phyloP scores from a whole-genome alignment of 129 eudicot species.

The Flaveria linearis region DNA sequence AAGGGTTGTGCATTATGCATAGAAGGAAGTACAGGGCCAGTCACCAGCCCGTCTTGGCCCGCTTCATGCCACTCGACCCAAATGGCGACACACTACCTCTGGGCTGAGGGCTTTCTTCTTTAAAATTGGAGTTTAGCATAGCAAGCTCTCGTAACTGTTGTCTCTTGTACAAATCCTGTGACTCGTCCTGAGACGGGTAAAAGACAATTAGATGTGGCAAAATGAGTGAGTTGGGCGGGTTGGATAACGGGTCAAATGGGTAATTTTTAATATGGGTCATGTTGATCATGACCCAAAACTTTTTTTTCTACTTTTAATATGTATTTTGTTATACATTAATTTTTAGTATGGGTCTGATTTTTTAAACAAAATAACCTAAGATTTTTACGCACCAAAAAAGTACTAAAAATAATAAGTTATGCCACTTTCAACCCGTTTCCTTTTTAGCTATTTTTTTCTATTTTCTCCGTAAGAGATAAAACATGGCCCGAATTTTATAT shows the following conservation, averaged over 20 bases:
- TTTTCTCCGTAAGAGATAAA: background rate
- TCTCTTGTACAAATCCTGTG: constrained; percentile 73
- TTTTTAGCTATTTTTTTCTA: background rate
- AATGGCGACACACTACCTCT: constrained; percentile 88
- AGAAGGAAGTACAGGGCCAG: constrained; percentile 1
- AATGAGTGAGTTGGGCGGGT: background rate
- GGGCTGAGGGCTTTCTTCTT: constrained; percentile 86
- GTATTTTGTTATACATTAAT: background rate
- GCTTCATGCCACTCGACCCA: constrained; percentile 66
- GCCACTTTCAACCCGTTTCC: background rate
- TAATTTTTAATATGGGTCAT: background rate
- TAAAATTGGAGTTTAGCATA: constrained; percentile 63
- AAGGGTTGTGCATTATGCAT: constrained; percentile 32
- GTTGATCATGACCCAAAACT: background rate
- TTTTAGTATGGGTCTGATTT: background rate
- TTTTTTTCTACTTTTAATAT: background rate
- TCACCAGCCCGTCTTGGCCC: constrained; percentile 76
- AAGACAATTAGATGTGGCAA: background rate
- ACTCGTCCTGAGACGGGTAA: constrained; percentile 57
- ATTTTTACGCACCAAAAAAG: too few species aligned
- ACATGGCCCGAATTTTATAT: background rate
- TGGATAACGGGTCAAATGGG: background rate
- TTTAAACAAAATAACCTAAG: background rate
- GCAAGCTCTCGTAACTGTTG: constrained; percentile 85
- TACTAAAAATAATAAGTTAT: background rate